phyloP scores from a whole-genome alignment of 306 rosid species.

The Abrus precatorius region DNA sequence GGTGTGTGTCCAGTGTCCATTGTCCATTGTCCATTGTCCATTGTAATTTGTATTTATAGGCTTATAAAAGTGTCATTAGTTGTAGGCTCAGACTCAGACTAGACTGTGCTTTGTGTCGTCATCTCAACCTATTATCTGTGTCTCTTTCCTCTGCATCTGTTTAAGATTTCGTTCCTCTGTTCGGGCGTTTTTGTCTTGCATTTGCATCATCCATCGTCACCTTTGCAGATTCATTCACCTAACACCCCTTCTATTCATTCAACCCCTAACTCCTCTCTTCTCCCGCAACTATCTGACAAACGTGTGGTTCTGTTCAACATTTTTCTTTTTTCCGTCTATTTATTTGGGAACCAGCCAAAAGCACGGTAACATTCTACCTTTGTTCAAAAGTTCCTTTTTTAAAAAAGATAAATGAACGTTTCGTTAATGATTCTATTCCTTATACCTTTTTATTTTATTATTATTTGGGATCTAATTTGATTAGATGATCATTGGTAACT shows the following conservation, averaged over 20 bases:
- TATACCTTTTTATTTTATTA: neutral
- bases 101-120: no score
- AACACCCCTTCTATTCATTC: no score
- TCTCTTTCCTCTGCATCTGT: no score
- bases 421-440: slow-evolving; percentile 26
- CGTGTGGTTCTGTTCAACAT: neutral
- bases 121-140: no score
- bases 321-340: neutral
- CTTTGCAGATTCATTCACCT: neutral
- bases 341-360: slow-evolving; percentile 13
- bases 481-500: slow-evolving; percentile 4
- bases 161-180: no score
- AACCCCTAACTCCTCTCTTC: neutral
- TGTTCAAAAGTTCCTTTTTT: slow-evolving; percentile 10
- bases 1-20: no score
- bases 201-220: neutral
- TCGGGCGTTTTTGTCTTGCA: no score
- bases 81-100: no score
- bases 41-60: no score
- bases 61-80: no score
- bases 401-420: neutral
- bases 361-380: slow-evolving; percentile 43
- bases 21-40: no score
- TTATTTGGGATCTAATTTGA: slow-evolving; percentile 14
- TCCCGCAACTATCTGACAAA: neutral